phyloP scores from a whole-genome alignment of 2,329 filamentous ascomycete species.

The Colletotrichum musicola region DNA sequence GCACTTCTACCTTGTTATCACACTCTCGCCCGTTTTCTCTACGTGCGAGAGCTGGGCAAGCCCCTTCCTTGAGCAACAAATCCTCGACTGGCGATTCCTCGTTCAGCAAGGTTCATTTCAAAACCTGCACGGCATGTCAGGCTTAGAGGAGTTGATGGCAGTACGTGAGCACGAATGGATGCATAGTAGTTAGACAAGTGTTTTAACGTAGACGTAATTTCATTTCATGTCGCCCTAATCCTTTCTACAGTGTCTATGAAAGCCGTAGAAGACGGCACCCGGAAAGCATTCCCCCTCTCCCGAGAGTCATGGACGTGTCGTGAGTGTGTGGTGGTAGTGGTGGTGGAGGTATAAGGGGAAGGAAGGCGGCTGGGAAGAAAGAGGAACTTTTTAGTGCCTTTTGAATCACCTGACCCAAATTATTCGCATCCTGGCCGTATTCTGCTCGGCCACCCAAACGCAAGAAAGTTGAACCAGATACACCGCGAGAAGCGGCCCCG shows the following conservation, averaged over 20 bases:
- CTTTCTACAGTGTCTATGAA: slow-evolving; percentile 42
- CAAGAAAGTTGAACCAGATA: slow-evolving; percentile 40
- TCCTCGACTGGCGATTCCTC: too few relatives aligned
- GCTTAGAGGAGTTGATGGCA: background rate
- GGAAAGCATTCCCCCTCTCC: slow-evolving; percentile 36
- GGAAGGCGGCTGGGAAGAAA: slow-evolving; percentile 37
- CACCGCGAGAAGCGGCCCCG: slow-evolving; percentile 45
- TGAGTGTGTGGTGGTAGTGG: slow-evolving; percentile 31
- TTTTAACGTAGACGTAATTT: slow-evolving; percentile 40
- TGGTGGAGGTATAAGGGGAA: slow-evolving; percentile 36
- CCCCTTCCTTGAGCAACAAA: too few relatives aligned
- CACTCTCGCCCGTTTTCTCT: too few relatives aligned
- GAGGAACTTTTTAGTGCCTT: slow-evolving; percentile 41
- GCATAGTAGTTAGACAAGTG: background rate
- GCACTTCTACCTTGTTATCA: too few relatives aligned
- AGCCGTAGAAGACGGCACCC: slow-evolving; percentile 38
- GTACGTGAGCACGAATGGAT: background rate
- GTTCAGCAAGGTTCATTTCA: too few relatives aligned
- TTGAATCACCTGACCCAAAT: slow-evolving; percentile 41
- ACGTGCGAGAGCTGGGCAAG: too few relatives aligned
- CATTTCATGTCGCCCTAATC: slow-evolving; percentile 42
- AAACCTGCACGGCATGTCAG: background rate
- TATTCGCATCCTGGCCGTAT: slow-evolving; percentile 40
- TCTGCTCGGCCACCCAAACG: slow-evolving; percentile 38
- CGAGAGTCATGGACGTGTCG: slow-evolving; percentile 37